Evolutionary conservation across 116 monocot species (phyloP), one percentile per base, ranked within the genome.

Genomic region (Papilionanthe hybrid): DNA sequence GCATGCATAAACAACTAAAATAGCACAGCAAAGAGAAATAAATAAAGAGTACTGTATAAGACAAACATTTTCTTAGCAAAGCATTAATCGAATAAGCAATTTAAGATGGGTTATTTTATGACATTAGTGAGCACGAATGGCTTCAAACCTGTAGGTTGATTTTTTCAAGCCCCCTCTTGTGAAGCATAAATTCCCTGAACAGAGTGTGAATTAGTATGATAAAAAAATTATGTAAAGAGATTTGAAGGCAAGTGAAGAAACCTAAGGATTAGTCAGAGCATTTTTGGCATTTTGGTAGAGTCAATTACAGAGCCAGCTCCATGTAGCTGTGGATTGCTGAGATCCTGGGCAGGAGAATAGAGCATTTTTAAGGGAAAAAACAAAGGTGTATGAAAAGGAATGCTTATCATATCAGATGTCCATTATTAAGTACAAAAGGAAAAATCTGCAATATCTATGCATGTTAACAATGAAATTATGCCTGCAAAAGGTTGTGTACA

Each of bases 141-240:
- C 69, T 69, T 22, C 23, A 19, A 43, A 89, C 93, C 93, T 87
- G 87, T 28, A 79, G 89, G 89, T 50, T 91, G 91, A 72, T 89
- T 93, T 84, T 91, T 91, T 89, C 89, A 89, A 44, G 83, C 79
- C 93, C 88, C 84, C 44, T 93, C 91, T 53, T 87, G 93, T 20
- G 89, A 83, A 78, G 84, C 84, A 53, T 87, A 89, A 79, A 86
- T 53, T 5, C 91, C 89, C 93, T 89, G 79, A 45, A 81, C 12
- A 75, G 58, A 20, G 7, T 43, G 44, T 73, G 37, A 20, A 73
- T 7, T 19, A 73, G 43, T 43, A 73, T 43, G 43, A 44, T 20
- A 6, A n/a, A 42, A 44, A 43, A 43, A 77, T 41, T 44, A 57
- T 11, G 19, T 8, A 72, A 80, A 56, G 23, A 9, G 23, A 27